Percentiles rank a stretch among this genome's conserved stretches.
phyloP scores from a whole-genome alignment of 108 stramenopile species.

The Skeletonema costatum region DNA sequence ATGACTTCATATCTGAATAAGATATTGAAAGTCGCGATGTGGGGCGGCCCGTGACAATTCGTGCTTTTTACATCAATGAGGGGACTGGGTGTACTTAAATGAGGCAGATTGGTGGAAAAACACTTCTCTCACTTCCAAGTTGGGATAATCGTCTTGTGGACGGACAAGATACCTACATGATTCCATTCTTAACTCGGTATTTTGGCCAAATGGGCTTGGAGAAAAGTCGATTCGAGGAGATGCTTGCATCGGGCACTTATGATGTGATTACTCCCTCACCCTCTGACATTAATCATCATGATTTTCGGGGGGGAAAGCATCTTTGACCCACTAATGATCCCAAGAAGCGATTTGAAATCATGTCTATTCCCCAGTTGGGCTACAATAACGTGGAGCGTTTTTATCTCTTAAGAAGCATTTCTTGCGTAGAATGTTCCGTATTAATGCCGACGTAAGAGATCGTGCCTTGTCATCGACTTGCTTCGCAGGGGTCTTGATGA shows the following conservation, averaged over 20 bases:
- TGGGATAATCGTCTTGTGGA: constrained; percentile 1
- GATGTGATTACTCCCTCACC: background rate
- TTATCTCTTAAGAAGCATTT: background rate
- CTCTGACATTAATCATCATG: constrained; percentile 6
- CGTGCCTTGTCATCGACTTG: constrained; percentile 14
- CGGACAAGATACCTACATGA: background rate
- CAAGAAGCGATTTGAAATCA: background rate
- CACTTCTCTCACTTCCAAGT: background rate
- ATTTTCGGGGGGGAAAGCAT: background rate
- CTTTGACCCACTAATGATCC: background rate
- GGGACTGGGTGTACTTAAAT: background rate
- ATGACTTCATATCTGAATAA: constrained; percentile 8
- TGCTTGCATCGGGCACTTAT: background rate
- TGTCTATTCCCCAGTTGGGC: background rate
- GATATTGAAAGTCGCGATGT: constrained; percentile 7
- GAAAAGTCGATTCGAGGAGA: background rate
- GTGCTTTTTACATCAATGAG: constrained; percentile 13
- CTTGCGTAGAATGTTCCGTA: background rate
- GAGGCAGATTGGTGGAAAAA: background rate
- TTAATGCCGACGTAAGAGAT: background rate
- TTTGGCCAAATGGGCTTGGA: constrained; percentile 17
- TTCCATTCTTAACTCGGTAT: constrained; percentile 5
- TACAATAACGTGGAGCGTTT: background rate
- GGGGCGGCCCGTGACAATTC: constrained; percentile 6
- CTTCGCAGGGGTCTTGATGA: constrained; percentile 1